Percentiles rank a stretch among this genome's conserved stretches.
Conservation (phyloP, 116 monocot species). For the Dioscorea cayenensis region DNA sequence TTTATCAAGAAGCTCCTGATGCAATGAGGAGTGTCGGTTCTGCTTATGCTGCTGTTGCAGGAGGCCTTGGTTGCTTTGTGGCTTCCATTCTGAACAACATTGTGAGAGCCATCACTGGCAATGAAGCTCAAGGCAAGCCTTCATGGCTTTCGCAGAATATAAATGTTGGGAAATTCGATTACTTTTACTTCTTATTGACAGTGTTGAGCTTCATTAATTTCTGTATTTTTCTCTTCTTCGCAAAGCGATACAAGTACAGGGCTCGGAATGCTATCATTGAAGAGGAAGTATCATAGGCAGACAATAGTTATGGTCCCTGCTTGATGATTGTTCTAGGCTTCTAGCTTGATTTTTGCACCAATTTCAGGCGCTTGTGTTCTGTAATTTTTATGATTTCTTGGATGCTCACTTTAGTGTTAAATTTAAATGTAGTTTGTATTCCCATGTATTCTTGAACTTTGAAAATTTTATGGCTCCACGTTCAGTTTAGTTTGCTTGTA, state of each 20-base stretch:
- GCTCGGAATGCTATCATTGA: slow-evolving; percentile 10
- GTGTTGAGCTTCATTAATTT: slow-evolving; percentile 68
- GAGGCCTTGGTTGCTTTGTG: slow-evolving; percentile 79
- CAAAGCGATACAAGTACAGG: slow-evolving; percentile 65
- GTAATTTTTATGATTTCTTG: too few relatives aligned
- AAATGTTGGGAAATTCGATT: slow-evolving; percentile 78
- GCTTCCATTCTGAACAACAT: slow-evolving; percentile 72
- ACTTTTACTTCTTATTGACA: slow-evolving; percentile 73
- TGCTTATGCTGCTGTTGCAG: slow-evolving; percentile 87
- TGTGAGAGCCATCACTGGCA: slow-evolving; percentile 62
- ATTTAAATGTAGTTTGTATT: too few relatives aligned
- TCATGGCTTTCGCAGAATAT: slow-evolving; percentile 94
- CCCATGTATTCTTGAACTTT: too few relatives aligned
- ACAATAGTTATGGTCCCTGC: not conserved
- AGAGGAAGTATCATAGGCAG: not conserved
- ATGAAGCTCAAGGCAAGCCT: slow-evolving; percentile 40
- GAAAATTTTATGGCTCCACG: too few relatives aligned
- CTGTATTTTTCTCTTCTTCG: slow-evolving; percentile 47
- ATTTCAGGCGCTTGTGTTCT: too few relatives aligned
- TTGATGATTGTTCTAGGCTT: too few relatives aligned
- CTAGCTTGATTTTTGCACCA: too few relatives aligned
- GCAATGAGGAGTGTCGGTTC: slow-evolving; percentile 90
- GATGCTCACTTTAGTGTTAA: too few relatives aligned
- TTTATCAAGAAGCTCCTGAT: slow-evolving; percentile 94
- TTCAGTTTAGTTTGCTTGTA: too few relatives aligned